Evolutionary conservation across 805 yeast genomes (phyloP), one percentile per base, ranked within the genome.

Genomic region (Teunomyces atbi): DNA sequence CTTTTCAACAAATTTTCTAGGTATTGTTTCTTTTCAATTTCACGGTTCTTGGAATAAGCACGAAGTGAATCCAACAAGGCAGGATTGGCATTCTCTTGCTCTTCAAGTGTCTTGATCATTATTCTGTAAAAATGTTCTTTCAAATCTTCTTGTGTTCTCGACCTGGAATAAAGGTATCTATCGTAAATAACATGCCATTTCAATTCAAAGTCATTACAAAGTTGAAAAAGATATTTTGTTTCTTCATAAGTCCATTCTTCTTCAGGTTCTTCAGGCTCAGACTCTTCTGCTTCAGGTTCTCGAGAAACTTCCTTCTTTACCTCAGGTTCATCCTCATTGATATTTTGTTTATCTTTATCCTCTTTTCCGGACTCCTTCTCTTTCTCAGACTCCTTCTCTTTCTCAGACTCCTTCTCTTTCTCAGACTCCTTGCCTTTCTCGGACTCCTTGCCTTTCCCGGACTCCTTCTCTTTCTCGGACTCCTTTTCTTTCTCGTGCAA

Each of bases 111-210:
- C 45, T 76, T 73, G 28, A 81, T 78, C 40, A 87, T 79, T 7
- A 89, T 82, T 15, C 72, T 65, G 60, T 91, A 94, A 61, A 89
- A 89, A 32, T 90, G 83, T 46, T 82, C 89, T 56, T 90, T 89
- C 46, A 94, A 64, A 51, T 90, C 97, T 56, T 92, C 98, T 20
- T 87, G 50, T 0, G 82, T 60, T 26, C 94, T 58, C 38, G 43
- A 49, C 2, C 49, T 47, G 2, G 56, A 47, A 39, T 50, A 70
- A 12, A 66, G 68, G 56, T 73, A 79, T 50, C 89, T 73, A 50
- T 89, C 91, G 47, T 79, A 74, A 39, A 88, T 79, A 6, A 83
- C 77, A 26, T 79, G 75, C 81, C 94, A 81, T 48, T 88, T 73
- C 55, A 86, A 70, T 56, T 86, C 91, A 47, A 66, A 65, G 66